Percentiles rank a stretch among this genome's conserved stretches.
Conservation (phyloP, 108 stramenopile species). For the Schizochytrium sp. region DNA sequence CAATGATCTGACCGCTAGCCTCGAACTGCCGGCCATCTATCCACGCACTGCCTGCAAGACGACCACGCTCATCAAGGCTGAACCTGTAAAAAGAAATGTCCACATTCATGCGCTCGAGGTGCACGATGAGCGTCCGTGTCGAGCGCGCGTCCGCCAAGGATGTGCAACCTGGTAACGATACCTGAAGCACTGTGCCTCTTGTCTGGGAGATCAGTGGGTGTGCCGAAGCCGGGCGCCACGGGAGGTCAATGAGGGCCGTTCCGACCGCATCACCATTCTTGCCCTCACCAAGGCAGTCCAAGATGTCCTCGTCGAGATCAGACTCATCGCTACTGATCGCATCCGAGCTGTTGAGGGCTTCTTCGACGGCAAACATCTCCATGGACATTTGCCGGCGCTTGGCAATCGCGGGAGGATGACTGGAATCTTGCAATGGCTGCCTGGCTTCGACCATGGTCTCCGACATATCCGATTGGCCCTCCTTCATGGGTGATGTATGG, state of each 20-base stretch:
- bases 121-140: background rate
- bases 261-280: background rate
- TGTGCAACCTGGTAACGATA: background rate
- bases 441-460: too few relatives aligned
- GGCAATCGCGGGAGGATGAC: background rate
- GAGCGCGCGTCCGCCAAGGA: background rate
- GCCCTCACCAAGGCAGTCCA: background rate
- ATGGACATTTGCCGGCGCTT: background rate
- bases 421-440: too few relatives aligned
- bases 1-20: background rate
- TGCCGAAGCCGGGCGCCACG: background rate
- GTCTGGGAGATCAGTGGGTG: background rate
- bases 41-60: background rate
- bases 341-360: background rate
- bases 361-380: background rate
- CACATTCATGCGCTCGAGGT: background rate
- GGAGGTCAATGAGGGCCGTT: background rate
- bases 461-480: too few relatives aligned
- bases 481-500: too few relatives aligned
- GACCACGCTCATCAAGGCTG: background rate
- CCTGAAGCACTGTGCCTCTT: background rate
- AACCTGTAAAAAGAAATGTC: background rate
- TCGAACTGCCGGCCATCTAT: background rate
- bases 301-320: background rate
- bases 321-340: background rate